These are phyloP conservation scores for Colletotrichum tropicale DNA, from an alignment of 2,329 filamentous ascomycete genomes.

Conservation along the genomic window DNA sequence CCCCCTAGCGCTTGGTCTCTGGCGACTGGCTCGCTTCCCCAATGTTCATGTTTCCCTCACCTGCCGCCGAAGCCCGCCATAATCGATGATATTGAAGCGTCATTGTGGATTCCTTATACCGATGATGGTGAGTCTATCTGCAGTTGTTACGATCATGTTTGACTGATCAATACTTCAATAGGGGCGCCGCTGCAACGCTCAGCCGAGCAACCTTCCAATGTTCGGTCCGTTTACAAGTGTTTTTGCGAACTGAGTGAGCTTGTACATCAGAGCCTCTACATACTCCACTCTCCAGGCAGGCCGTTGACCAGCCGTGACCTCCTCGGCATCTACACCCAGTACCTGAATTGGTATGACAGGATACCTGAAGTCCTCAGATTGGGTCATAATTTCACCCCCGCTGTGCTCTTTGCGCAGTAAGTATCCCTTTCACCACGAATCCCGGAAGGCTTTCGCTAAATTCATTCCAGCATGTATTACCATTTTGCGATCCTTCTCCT, in stretches of 20 bases:
- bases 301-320: constrained; percentile 68
- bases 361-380: constrained; percentile 69
- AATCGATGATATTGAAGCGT: constrained; percentile 64
- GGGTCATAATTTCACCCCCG: constrained; percentile 73
- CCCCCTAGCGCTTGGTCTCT: constrained; percentile 64
- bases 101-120: constrained; percentile 63
- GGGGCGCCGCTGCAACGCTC: constrained; percentile 58
- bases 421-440: constrained; percentile 32
- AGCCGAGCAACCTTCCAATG: constrained; percentile 68
- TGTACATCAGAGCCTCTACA: constrained; percentile 72
- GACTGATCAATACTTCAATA: constrained; percentile 25
- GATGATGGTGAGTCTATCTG: constrained; percentile 54
- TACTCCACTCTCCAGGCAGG: constrained; percentile 73
- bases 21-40: constrained; percentile 65
- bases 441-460: neutral
- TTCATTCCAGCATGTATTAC: constrained; percentile 66
- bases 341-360: constrained; percentile 72
- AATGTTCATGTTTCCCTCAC: constrained; percentile 62
- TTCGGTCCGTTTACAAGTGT: constrained; percentile 70
- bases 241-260: constrained; percentile 77
- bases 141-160: neutral
- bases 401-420: constrained; percentile 77
- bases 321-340: constrained; percentile 69
- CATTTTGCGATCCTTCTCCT: constrained; percentile 74
- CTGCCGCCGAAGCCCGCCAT: constrained; percentile 64